Evolutionary conservation across 768 basidiomycete species (phyloP).

Genomic region (Sistotremastrum suecicum): DNA sequence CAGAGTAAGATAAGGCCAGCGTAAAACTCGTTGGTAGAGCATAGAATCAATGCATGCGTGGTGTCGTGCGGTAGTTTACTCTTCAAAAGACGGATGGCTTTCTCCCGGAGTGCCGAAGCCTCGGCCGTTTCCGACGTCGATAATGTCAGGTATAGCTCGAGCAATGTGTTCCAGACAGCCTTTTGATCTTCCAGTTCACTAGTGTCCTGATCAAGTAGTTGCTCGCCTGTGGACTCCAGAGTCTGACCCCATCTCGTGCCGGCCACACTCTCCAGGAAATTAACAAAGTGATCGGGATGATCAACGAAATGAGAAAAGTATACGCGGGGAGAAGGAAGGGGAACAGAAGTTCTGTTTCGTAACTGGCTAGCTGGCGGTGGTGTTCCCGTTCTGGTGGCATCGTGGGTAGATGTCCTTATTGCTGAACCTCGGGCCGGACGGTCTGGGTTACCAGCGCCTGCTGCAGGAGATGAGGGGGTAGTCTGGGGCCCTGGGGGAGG

Average conservation of each 20-base stretch:
- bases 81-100: conserved; percentile 60
- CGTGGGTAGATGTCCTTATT: conserved; percentile 7
- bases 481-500: conserved; percentile 23
- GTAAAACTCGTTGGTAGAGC: conserved; percentile 72
- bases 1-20: conserved; percentile 79
- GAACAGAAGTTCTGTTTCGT: conserved; percentile 17
- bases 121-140: conserved; percentile 18
- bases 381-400: conserved; percentile 6
- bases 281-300: conserved; percentile 67
- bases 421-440: conserved; percentile 8
- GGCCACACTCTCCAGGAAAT: conserved; percentile 83
- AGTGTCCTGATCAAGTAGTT: conserved; percentile 26
- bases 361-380: neutral
- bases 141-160: conserved; percentile 79
- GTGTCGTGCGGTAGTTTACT: conserved; percentile 64
- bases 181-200: conserved; percentile 54
- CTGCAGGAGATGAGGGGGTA: conserved; percentile 4
- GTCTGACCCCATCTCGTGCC: conserved; percentile 65
- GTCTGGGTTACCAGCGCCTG: neutral
- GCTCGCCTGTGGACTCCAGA: conserved; percentile 25
- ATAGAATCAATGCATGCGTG: conserved; percentile 89
- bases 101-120: conserved; percentile 28
- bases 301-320: conserved; percentile 95
- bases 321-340: conserved; percentile 62
- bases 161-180: conserved; percentile 88